Percentiles rank a stretch among this genome's conserved stretches.
Conservation (phyloP, 305 asterid genomes). For the Rubia peregrina region DNA sequence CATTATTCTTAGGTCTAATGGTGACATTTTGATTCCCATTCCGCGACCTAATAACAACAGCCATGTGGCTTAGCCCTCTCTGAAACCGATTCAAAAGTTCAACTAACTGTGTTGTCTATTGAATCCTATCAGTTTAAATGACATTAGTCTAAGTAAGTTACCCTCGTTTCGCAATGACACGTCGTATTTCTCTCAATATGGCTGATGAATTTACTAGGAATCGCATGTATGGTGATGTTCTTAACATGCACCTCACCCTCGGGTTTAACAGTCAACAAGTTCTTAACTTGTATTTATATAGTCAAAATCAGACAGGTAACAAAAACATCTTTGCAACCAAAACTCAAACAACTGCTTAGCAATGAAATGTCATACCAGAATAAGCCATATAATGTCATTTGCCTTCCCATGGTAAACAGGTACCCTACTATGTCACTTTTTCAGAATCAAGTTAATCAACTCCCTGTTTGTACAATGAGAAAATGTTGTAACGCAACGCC, state of each 20-base stretch:
- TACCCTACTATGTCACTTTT: conserved; percentile 77
- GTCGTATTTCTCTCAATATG: neutral
- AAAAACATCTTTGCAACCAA: neutral
- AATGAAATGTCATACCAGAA: conserved; percentile 47
- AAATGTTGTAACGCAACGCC: neutral
- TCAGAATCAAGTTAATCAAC: conserved; percentile 54
- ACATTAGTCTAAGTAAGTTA: neutral
- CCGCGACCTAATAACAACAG: conserved; percentile 48
- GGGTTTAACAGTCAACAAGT: conserved; percentile 64
- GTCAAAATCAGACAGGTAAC: neutral
- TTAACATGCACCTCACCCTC: conserved; percentile 53
- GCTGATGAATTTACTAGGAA: conserved; percentile 42
- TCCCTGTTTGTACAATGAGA: conserved; percentile 23
- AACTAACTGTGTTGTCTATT: conserved; percentile 58
- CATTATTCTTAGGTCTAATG: conserved; percentile 2
- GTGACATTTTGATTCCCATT: conserved; percentile 6
- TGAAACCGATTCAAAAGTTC: conserved; percentile 83
- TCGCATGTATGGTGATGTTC: conserved; percentile 57
- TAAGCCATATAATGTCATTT: conserved; percentile 63
- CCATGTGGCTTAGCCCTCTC: conserved; percentile 93
- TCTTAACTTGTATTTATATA: conserved; percentile 45
- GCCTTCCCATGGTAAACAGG: conserved; percentile 76
- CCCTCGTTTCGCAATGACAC: neutral
- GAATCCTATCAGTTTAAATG: conserved; percentile 35
- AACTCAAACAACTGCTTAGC: neutral